phyloP scores from a whole-genome alignment of 2,329 filamentous ascomycete species.

The Calonectria leucothoes region DNA sequence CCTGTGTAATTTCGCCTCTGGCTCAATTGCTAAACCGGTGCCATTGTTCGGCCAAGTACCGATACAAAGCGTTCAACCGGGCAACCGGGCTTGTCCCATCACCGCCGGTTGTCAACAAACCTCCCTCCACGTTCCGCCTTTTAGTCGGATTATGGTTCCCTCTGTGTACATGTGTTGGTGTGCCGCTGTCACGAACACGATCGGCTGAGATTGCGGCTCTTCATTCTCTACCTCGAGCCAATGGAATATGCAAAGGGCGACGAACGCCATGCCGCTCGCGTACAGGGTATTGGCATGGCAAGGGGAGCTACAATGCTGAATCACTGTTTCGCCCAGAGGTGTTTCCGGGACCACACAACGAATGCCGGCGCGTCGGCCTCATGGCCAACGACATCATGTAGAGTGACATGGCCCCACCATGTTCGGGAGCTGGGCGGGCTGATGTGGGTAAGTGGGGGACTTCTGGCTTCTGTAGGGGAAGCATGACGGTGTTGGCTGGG shows the following conservation, averaged over 20 bases:
- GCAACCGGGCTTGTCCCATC: slow-evolving; percentile 26
- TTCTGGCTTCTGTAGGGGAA: slow-evolving; percentile 34
- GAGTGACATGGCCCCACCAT: slow-evolving; percentile 34
- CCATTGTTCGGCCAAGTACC: slow-evolving; percentile 38
- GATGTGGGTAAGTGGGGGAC: slow-evolving; percentile 38
- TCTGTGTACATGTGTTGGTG: background rate
- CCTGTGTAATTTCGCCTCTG: slow-evolving; percentile 40
- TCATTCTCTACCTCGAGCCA: slow-evolving; percentile 18
- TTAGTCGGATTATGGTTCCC: background rate
- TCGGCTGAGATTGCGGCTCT: slow-evolving; percentile 32
- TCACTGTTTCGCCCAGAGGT: slow-evolving; percentile 21
- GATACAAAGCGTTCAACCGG: slow-evolving; percentile 35
- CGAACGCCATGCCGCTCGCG: slow-evolving; percentile 35
- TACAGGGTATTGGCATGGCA: slow-evolving; percentile 24
- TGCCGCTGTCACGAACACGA: background rate
- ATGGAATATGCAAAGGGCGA: slow-evolving; percentile 36
- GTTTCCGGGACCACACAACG: slow-evolving; percentile 25
- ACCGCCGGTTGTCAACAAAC: background rate
- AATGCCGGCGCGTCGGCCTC: slow-evolving; percentile 23
- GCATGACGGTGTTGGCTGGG: slow-evolving; percentile 30
- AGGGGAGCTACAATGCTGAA: slow-evolving; percentile 25
- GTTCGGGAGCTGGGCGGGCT: slow-evolving; percentile 39
- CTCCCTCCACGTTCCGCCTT: background rate
- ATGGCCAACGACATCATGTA: slow-evolving; percentile 27
- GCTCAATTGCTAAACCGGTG: slow-evolving; percentile 27